Evolutionary conservation across 2,329 filamentous ascomycete species (phyloP), one percentile per base, ranked within the genome.

Genomic region (Diplodia scrobiculata): DNA sequence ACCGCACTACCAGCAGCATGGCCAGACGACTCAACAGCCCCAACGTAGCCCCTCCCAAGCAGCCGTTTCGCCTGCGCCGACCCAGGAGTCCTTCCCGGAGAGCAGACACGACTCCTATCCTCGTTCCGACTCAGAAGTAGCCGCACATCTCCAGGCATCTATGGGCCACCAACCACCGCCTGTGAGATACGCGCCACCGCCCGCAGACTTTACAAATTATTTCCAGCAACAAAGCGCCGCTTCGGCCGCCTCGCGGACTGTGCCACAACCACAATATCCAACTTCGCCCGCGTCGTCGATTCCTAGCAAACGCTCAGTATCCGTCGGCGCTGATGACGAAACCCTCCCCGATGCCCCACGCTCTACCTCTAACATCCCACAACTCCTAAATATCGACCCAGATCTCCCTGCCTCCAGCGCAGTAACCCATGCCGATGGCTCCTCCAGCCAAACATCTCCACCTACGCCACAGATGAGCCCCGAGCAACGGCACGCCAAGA

Each of bases 141-240:
- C 63, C 10, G 63, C 63, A 7, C 63, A 60, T 51, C 63, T 66
- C 17, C 63, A 66, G 34, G 63, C 63, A 2, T 58, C 63, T 4
- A 51, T 66, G 7, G 60, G 25, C 7, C 53, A 66, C 32, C 63
- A 34, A 32, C 34, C 63, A 9, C 29, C 53, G 21, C 53, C 53
- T 38, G 14, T 53, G 21, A 19, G 58, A 62, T 66, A 45, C 27
- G 63, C 63, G 19, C 63, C 63, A 6, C 63, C 63, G 1, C 63
- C 63, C 2, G 63, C 54, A 21, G 63, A 66, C 53, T 66, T 66
- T 19, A 66, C 63, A 25, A 66, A 59, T 7, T 66, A 66, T 47
- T 58, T 50, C 25, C 63, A 25, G 25, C 63, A 58, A 29, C 52
- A 63, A 36, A 36, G 47, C n/a, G 60, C 50, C 21, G 38, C 32